Evolutionary conservation across 768 basidiomycete species (phyloP).

Genomic region (Psilocybe subaeruginosa): DNA sequence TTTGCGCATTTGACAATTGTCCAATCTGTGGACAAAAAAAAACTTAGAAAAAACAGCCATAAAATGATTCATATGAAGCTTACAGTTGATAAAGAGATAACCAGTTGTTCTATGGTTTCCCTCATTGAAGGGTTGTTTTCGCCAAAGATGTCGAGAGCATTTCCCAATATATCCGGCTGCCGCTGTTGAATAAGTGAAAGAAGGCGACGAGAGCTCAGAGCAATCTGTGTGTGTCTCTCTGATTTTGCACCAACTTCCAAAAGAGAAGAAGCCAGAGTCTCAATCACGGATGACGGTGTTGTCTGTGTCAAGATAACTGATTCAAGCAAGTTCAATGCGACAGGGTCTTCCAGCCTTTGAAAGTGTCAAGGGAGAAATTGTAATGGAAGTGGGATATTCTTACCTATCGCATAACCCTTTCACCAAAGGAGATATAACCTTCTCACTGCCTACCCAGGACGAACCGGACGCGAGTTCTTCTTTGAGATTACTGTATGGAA

Average conservation of each 20-base stretch:
- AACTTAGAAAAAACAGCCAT: background rate
- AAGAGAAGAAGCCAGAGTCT: constrained; percentile 31
- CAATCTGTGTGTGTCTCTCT: constrained; percentile 21
- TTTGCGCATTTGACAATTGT: constrained; percentile 6
- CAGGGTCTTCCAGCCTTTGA: constrained; percentile 36
- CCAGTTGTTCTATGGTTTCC: constrained; percentile 52
- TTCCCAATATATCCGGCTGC: constrained; percentile 52
- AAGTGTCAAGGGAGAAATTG: background rate
- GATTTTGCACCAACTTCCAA: constrained; percentile 28
- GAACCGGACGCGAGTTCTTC: constrained; percentile 48
- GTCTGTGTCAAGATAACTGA: constrained; percentile 36
- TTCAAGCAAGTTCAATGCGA: constrained; percentile 36
- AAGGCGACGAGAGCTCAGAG: constrained; percentile 37
- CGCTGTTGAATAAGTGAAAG: constrained; percentile 69
- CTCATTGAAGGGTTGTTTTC: constrained; percentile 37
- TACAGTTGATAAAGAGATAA: constrained; percentile 64
- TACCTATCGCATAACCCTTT: constrained; percentile 40
- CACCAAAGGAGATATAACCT: constrained; percentile 58
- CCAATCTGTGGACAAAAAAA: constrained; percentile 6
- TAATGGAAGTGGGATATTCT: background rate
- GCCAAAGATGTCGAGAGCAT: constrained; percentile 39
- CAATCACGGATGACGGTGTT: constrained; percentile 35
- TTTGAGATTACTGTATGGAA: constrained; percentile 43
- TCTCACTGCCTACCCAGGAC: constrained; percentile 55
- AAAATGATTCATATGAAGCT: constrained; percentile 16